Base-by-base conservation (phyloP, 2,329 filamentous ascomycete genomes). In the Penicillium thymicola region DNA sequence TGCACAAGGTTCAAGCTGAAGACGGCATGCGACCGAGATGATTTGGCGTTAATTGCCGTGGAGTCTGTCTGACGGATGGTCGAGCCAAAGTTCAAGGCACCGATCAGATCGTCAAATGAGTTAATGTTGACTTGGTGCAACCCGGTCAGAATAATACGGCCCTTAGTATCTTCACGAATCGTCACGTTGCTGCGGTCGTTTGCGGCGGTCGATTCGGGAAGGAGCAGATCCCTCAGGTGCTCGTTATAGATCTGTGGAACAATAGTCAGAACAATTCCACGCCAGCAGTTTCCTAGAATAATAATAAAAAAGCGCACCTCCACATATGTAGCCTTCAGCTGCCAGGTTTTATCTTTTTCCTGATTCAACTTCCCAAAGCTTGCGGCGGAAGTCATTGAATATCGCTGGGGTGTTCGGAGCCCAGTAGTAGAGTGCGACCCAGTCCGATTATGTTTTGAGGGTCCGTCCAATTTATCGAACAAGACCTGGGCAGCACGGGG, bases 11-110 rank as follows among this genome's bases (percentile, higher is more conserved):
- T 97, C 60, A 99, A 79, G 70, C 91, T 97, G 76, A 99, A 97
- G 30, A 99, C 92, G 34, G 94, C 94, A 72, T 99, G 94, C 1
- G 94, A 99, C 62, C 94, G 91, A 11, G 94, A 99, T 0, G 94
- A 99, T 71, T 96, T 93, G 42, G 93, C 94, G 71, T 99, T 99
- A 70, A 97, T 94, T 3, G 93, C 94, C 2, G 94, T 99, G 25
- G 94, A 89, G 76, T 99, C 94, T 0, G 94, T 99, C 72, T 99
- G 94, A 59, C 94, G 89, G 70, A 99, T 96, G 25, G 88, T 85
- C 0, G 94, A 99, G 21, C 94, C 94, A 69, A 95, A 93, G 72
- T 92, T 94, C 54, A 99, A 81, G 7, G 92, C 92, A 59, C 86
- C 87, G 74, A 97, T 85, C 47, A 99, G 79, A 72, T 99, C 94